Percentiles rank a stretch among this genome's conserved stretches.
These are phyloP conservation scores for Teunomyces cretensis DNA, from an alignment of 805 yeast genomes.

Conservation along the genomic window DNA sequence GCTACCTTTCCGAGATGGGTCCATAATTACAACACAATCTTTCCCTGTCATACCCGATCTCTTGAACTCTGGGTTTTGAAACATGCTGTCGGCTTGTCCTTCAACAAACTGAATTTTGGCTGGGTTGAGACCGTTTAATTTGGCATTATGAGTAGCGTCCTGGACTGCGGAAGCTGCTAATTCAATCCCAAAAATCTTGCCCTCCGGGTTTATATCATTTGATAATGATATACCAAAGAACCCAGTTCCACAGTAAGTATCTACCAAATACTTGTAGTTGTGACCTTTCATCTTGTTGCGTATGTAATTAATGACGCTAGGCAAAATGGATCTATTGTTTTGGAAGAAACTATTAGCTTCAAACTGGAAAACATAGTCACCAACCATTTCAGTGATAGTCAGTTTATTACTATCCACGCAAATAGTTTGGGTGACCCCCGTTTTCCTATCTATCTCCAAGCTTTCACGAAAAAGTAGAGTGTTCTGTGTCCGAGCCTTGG, in stretches of 20 bases:
- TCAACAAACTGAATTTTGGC: constrained; percentile 30
- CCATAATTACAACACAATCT: constrained; percentile 40
- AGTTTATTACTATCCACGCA: constrained; percentile 26
- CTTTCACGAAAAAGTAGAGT: constrained; percentile 36
- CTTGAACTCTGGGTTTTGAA: constrained; percentile 23
- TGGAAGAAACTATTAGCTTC: constrained; percentile 43
- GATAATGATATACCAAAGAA: constrained; percentile 42
- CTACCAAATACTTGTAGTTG: constrained; percentile 30
- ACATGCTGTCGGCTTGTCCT: constrained; percentile 40
- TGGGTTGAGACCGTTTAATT: constrained; percentile 32
- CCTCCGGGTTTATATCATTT: constrained; percentile 23
- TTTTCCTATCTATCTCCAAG: constrained; percentile 24
- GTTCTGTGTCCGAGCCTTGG: constrained; percentile 9
- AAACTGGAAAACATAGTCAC: constrained; percentile 36
- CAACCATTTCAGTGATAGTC: constrained; percentile 36
- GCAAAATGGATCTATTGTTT: constrained; percentile 36
- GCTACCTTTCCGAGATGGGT: constrained; percentile 47
- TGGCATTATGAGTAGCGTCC: constrained; percentile 40
- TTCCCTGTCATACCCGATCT: constrained; percentile 27
- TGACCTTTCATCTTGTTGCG: constrained; percentile 17
- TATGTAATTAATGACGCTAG: constrained; percentile 33
- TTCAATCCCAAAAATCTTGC: constrained; percentile 44
- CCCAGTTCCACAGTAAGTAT: constrained; percentile 49
- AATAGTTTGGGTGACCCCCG: constrained; percentile 26
- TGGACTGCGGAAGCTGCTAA: constrained; percentile 30